These are phyloP conservation scores for Erythrobasidium yunnanense DNA, from an alignment of 768 basidiomycete genomes.

Conservation along the genomic window DNA sequence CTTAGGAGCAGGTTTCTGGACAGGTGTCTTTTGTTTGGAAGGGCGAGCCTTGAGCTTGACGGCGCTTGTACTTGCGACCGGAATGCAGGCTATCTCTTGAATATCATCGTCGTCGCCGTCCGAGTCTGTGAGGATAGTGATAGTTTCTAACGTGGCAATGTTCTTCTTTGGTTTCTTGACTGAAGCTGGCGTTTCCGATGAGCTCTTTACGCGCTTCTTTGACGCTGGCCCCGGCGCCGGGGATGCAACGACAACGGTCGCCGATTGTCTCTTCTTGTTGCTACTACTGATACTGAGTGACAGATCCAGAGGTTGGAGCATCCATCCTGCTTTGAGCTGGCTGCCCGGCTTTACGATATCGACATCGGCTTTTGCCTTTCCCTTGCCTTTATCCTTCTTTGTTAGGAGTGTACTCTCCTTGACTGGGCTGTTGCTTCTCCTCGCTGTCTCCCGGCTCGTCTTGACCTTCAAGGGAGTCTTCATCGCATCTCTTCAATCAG, in stretches of 20 bases:
- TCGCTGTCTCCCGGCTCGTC: slow-evolving; percentile 39
- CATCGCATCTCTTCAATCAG: too few relatives aligned
- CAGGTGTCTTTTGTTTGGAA: background rate
- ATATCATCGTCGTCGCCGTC: slow-evolving; percentile 32
- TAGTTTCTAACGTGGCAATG: background rate
- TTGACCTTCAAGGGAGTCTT: background rate
- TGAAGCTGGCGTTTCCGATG: background rate
- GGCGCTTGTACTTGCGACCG: background rate
- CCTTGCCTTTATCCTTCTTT: slow-evolving; percentile 48
- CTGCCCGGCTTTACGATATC: background rate
- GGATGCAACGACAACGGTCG: background rate
- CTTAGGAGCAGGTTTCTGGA: background rate
- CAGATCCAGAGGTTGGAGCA: slow-evolving; percentile 48
- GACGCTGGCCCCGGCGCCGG: background rate
- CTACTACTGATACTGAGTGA: slow-evolving; percentile 50
- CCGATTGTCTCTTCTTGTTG: slow-evolving; percentile 39
- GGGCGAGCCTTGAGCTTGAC: background rate
- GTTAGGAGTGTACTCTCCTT: slow-evolving; percentile 49
- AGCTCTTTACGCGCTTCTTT: background rate
- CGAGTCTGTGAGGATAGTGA: slow-evolving; percentile 8
- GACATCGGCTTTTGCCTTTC: background rate
- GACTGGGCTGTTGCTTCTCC: slow-evolving; percentile 78
- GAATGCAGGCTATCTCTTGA: background rate
- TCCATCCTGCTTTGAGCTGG: slow-evolving; percentile 24
- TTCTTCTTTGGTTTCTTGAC: background rate